phyloP scores from a whole-genome alignment of 2,329 filamentous ascomycete genomes.

The Sclerotinia sclerotiorum region DNA sequence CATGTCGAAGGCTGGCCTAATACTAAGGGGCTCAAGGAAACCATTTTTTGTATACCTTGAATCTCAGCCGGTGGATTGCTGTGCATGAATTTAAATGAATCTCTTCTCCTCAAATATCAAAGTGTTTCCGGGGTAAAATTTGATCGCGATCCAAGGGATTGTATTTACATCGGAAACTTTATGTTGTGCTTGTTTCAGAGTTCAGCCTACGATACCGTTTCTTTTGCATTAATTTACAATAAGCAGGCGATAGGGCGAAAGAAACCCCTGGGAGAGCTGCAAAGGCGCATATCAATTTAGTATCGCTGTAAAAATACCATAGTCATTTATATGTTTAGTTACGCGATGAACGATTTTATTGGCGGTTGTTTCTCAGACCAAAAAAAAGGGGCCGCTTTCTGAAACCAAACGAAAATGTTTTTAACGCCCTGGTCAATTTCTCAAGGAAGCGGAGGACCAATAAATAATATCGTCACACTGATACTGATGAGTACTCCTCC shows the following conservation, averaged over 20 bases:
- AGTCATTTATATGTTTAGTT: neutral
- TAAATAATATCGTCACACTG: neutral
- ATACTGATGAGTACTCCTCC: neutral
- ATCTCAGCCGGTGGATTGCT: conserved; percentile 21
- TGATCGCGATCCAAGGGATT: conserved; percentile 14
- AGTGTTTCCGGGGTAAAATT: neutral
- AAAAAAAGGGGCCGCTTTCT: conserved; percentile 11
- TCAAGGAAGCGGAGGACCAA: conserved; percentile 1
- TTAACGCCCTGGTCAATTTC: conserved; percentile 15
- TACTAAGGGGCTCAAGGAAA: conserved; percentile 12
- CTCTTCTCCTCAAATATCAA: conserved; percentile 28
- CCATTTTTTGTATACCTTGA: conserved; percentile 26
- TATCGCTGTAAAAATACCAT: neutral
- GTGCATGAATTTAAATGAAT: conserved; percentile 31
- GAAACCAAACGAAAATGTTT: conserved; percentile 23
- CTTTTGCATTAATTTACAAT: neutral
- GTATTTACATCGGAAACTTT: neutral
- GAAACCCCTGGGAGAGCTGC: neutral
- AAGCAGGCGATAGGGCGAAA: neutral
- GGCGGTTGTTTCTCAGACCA: conserved; percentile 9
- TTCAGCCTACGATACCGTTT: neutral
- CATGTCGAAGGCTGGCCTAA: conserved; percentile 15
- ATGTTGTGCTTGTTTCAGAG: conserved; percentile 1
- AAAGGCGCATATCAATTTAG: neutral
- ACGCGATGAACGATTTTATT: conserved; percentile 11